Evolutionary conservation across 257 asterid species (phyloP).

Genomic region (Pogostemon cablin): DNA sequence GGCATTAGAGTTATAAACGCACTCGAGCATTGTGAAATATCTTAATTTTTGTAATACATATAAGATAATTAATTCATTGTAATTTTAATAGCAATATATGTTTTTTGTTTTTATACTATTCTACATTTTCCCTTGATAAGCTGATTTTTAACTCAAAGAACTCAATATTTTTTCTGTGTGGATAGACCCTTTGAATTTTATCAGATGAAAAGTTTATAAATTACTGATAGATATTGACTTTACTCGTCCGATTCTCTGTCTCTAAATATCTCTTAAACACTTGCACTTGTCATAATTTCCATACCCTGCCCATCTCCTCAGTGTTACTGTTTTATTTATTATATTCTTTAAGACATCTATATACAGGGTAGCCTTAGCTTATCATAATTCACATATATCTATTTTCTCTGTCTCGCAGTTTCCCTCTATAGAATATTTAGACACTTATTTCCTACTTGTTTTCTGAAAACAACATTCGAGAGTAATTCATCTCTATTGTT

Average conservation of each 20-base stretch:
- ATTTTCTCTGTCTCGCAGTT: conserved; percentile 8
- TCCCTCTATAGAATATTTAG: neutral
- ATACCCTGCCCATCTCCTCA: neutral
- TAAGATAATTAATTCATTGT: neutral
- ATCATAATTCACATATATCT: conserved; percentile 5
- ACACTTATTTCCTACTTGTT: neutral
- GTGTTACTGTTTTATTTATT: neutral
- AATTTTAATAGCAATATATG: neutral
- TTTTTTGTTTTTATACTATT: neutral
- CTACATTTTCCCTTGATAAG: neutral
- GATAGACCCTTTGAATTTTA: neutral
- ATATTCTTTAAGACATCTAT: neutral
- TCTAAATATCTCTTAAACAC: neutral
- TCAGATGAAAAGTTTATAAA: neutral
- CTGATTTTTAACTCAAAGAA: neutral
- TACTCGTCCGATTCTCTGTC: neutral
- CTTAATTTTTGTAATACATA: neutral
- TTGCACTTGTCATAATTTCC: no score
- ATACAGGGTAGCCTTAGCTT: neutral
- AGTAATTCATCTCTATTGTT: neutral
- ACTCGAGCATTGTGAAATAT: neutral
- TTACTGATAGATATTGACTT: neutral
- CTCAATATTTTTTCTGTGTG: neutral
- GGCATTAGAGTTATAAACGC: conserved; percentile 3
- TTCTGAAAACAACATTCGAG: neutral